phyloP scores from a whole-genome alignment of 768 basidiomycete species.

The Amanita fuliginea region DNA sequence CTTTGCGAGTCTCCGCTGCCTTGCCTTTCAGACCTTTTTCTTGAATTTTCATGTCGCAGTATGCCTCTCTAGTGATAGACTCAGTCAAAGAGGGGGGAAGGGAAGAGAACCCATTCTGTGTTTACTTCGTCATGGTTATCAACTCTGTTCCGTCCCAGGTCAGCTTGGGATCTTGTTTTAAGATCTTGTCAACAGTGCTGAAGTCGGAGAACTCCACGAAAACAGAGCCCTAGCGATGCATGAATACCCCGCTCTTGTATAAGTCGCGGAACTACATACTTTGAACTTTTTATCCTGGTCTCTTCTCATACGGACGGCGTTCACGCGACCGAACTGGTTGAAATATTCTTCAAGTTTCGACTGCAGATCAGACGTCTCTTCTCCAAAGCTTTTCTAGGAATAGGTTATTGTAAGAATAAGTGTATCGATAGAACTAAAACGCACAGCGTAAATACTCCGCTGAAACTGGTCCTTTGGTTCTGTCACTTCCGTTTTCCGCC shows the following conservation, averaged over 20 bases:
- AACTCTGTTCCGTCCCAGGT: constrained; percentile 69
- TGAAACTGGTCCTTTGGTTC: constrained; percentile 73
- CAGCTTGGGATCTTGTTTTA: constrained; percentile 75
- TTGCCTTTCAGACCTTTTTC: constrained; percentile 83
- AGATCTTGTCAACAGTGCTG: constrained; percentile 58
- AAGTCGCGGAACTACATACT: constrained; percentile 27
- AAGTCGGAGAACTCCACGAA: constrained; percentile 82
- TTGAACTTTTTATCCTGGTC: constrained; percentile 83
- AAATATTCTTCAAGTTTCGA: constrained; percentile 72
- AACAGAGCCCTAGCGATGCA: constrained; percentile 63
- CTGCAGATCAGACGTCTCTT: constrained; percentile 54
- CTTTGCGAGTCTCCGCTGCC: constrained; percentile 48
- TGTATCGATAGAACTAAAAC: constrained; percentile 14
- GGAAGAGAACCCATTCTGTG: constrained; percentile 6
- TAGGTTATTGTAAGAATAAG: neutral
- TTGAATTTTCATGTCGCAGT: constrained; percentile 94
- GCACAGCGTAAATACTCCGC: constrained; percentile 80
- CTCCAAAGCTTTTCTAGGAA: constrained; percentile 81
- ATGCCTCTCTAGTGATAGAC: constrained; percentile 46
- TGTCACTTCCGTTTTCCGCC: constrained; percentile 64
- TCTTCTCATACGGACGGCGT: constrained; percentile 82
- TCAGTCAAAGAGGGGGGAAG: neutral
- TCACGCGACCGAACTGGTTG: constrained; percentile 61
- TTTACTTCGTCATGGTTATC: constrained; percentile 81
- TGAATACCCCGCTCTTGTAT: neutral